Evolutionary conservation across 2,329 filamentous ascomycete genomes (phyloP), one percentile per base, ranked within the genome.

Genomic region (Fusarium albidum): DNA sequence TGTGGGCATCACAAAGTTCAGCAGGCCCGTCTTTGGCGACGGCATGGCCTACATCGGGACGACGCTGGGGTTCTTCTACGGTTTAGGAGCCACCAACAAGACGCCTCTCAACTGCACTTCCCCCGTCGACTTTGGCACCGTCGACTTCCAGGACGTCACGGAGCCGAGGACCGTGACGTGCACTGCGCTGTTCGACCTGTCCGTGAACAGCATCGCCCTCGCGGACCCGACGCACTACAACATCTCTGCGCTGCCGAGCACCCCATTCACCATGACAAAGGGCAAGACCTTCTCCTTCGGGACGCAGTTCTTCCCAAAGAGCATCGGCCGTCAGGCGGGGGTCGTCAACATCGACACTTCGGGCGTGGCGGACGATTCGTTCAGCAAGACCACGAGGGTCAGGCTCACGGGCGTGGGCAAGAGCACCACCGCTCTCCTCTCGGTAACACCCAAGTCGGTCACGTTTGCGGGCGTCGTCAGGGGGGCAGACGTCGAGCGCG

Each of bases 1-100:
- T 11, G 72, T 77, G 0, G 80, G 79, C 1, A 75, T 79, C 5
- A 80, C 75, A 38, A 86, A 86, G 68, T 86, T 86, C 57, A 79
- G 78, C 4, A 75, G 82, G 3, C 80, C 83, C 2, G 81, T 83
- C 3, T 85, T 86, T 49, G 83, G 83, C 7, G 75, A 86, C 50
- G 82, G 80, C 1, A 76, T 78, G 49, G 76, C 79, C 3, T 86
- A 85, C 54, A 67, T 85, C n/a, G 80, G 79, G 9, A 81, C 78
- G 1, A 79, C 71, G 3, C 68, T 72, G 18, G 83, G 83, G 4
- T 78, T 71, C 48, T 64, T 86, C 15, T 84, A 84, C 26, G 82
- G 75, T 3, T 84, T 83, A 48, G 83, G 83, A 2, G 80, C 81
- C 0, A 81, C 82, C 0, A 79, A 82, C 25, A 83, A 80, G 32